phyloP scores from a whole-genome alignment of 768 basidiomycete species.

The Lentinula sp. region DNA sequence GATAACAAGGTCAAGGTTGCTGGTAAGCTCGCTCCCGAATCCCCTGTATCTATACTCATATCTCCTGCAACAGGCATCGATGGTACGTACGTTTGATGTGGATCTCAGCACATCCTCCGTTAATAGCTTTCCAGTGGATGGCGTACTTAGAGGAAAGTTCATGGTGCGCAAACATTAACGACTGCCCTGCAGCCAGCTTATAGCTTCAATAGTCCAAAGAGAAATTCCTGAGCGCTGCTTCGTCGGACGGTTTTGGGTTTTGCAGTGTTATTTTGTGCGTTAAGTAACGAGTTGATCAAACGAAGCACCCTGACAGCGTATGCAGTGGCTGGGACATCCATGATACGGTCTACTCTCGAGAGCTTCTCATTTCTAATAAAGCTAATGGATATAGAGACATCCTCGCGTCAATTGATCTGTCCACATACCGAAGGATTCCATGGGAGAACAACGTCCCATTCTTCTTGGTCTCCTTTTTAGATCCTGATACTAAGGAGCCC shows the following conservation, averaged over 20 bases:
- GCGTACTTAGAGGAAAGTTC: conserved; percentile 90
- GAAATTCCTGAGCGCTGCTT: conserved; percentile 81
- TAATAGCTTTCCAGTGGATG: conserved; percentile 59
- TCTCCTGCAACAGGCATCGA: conserved; percentile 45
- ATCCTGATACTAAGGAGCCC: conserved; percentile 77
- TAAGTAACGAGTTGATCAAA: neutral
- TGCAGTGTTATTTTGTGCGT: conserved; percentile 89
- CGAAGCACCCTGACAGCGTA: neutral
- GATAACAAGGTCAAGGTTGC: conserved; percentile 93
- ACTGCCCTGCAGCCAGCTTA: neutral
- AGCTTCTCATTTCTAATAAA: conserved; percentile 87
- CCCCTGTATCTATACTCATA: neutral
- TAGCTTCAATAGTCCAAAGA: conserved; percentile 63
- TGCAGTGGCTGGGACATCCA: conserved; percentile 89
- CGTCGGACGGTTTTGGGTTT: conserved; percentile 85
- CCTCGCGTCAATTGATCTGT: conserved; percentile 79
- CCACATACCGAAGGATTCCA: conserved; percentile 82
- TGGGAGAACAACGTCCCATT: conserved; percentile 92
- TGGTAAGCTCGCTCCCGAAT: conserved; percentile 40
- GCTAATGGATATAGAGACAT: conserved; percentile 91
- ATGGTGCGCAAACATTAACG: conserved; percentile 45
- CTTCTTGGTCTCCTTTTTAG: conserved; percentile 86
- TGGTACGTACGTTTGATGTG: conserved; percentile 38
- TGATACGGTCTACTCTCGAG: conserved; percentile 76
- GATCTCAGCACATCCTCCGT: neutral